A percentile compares a stretch with the other conserved stretches of the same genome.
Evolutionary conservation across 768 basidiomycete species (phyloP).

Genomic region (Termitomyces sp.): DNA sequence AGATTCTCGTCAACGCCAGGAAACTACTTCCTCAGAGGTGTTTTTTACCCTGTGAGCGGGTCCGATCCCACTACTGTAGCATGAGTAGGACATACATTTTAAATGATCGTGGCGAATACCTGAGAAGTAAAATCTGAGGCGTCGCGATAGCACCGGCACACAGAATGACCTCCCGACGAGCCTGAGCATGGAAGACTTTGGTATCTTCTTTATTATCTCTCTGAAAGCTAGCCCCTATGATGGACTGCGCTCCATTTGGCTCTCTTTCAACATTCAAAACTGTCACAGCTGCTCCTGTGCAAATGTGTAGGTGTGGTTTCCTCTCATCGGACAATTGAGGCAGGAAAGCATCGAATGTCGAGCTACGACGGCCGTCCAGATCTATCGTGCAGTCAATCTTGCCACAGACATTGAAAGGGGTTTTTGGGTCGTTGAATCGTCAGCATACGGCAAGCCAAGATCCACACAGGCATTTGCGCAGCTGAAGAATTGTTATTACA

Average conservation of each 20-base stretch:
- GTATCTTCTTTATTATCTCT: not conserved
- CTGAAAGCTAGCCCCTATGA: not conserved
- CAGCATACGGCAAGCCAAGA: conserved; percentile 11
- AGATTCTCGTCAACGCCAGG: conserved; percentile 2
- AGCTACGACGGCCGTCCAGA: conserved; percentile 5
- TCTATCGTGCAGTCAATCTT: conserved; percentile 13
- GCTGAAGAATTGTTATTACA: not conserved
- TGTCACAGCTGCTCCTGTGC: conserved; percentile 6
- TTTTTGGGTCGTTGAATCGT: conserved; percentile 12
- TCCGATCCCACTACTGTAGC: not conserved
- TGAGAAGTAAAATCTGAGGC: conserved; percentile 8
- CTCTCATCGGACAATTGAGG: conserved; percentile 3
- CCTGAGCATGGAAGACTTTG: not conserved
- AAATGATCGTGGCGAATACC: not conserved
- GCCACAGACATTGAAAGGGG: conserved; percentile 7
- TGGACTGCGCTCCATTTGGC: not conserved
- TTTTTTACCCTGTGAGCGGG: not conserved
- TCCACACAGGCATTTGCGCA: conserved; percentile 7
- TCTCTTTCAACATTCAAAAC: not conserved
- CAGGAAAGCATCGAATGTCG: conserved; percentile 17
- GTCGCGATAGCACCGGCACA: conserved; percentile 5
- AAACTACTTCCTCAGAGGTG: conserved; percentile 1
- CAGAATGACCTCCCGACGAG: conserved; percentile 5
- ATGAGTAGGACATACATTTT: not conserved
- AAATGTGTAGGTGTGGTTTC: conserved; percentile 9